Evolutionary conservation across 495 filamentous ascomycete genomes (phyloP).

Genomic region (Xylaria acuta): DNA sequence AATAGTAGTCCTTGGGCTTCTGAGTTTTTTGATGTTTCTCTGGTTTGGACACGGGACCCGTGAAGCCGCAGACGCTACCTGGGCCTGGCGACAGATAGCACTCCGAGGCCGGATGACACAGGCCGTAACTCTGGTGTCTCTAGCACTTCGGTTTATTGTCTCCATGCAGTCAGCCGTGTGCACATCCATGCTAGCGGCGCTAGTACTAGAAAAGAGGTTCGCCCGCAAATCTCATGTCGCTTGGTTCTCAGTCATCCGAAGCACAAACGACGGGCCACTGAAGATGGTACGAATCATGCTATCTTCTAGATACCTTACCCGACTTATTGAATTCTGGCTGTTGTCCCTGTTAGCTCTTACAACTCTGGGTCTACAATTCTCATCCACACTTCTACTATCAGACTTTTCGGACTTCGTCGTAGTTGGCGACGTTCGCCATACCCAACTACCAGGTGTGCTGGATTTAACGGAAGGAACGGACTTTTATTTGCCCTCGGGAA

Average conservation of each 20-base stretch:
- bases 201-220: background rate
- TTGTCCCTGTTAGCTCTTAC: background rate
- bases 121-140: background rate
- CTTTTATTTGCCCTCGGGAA: background rate
- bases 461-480: too few species aligned
- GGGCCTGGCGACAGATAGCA: background rate
- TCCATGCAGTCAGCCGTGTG: background rate
- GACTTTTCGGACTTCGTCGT: background rate
- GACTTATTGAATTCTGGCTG: background rate
- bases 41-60: slow-evolving; percentile 3
- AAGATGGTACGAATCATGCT: background rate
- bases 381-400: background rate
- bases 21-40: slow-evolving; percentile 1
- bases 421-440: background rate
- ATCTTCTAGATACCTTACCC: background rate
- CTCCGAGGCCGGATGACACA: background rate
- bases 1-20: background rate
- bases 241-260: background rate
- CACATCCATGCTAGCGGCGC: background rate
- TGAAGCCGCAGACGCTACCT: background rate
- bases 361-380: background rate
- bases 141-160: background rate
- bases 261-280: background rate
- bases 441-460: background rate
- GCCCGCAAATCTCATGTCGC: background rate